phyloP scores from a whole-genome alignment of 352 stramenopile genomes.

The Pythium brassicae region DNA sequence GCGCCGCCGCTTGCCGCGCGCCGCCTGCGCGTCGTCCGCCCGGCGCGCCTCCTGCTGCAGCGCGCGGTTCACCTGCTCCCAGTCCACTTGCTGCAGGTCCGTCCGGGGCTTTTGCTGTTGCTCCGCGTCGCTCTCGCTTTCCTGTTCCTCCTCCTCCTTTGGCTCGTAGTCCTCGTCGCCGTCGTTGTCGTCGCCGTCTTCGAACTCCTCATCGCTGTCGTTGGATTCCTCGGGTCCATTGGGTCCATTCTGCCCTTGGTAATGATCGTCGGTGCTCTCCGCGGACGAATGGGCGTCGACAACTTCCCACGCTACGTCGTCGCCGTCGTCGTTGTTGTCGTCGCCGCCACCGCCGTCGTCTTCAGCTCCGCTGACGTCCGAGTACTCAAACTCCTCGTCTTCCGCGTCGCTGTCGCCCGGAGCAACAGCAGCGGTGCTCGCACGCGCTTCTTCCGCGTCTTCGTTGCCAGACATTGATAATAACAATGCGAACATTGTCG shows the following conservation, averaged over 20 bases:
- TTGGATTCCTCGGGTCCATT: too few species aligned
- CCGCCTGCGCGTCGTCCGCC: constrained; percentile 9
- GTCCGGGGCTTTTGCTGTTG: background rate
- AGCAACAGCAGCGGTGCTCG: too few species aligned
- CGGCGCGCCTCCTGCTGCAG: constrained; percentile 23
- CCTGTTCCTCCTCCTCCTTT: background rate
- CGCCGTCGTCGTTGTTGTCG: constrained; percentile 36
- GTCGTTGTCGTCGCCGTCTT: constrained; percentile 18
- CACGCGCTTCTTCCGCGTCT: too few species aligned
- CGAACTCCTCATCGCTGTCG: constrained; percentile 4
- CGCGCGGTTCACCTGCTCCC: constrained; percentile 60
- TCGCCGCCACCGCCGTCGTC: too few species aligned
- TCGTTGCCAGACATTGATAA: too few species aligned
- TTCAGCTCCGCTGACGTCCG: too few species aligned
- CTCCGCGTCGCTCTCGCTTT: constrained; percentile 5
- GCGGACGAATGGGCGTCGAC: constrained; percentile 10
- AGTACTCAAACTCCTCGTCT: constrained; percentile 54
- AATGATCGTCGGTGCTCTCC: background rate
- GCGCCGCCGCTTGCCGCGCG: constrained; percentile 11
- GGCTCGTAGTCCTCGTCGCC: constrained; percentile 11
- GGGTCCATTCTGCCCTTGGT: too few species aligned
- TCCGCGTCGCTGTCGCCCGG: too few species aligned
- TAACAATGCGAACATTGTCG: too few species aligned
- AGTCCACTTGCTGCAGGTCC: constrained; percentile 53
- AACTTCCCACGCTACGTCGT: constrained; percentile 68